Evolutionary conservation across 306 rosid genomes (phyloP), one percentile per base, ranked within the genome.

Genomic region (Begonia masoniana): DNA sequence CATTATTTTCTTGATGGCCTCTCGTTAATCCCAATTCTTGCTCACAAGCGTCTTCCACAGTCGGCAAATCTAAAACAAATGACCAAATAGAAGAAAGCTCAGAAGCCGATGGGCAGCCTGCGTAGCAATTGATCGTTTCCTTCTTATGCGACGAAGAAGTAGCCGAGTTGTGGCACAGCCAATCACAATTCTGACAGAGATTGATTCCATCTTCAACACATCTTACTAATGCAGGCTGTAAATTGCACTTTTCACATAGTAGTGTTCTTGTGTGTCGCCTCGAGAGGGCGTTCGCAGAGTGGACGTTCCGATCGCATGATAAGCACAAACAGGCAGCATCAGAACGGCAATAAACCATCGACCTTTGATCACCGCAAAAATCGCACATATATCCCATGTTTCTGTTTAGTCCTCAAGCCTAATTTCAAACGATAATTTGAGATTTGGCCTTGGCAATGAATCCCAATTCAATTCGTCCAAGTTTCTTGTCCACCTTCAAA

Each of bases 111-210:
- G 99, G 99, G 64, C 99, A 92, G 59, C 95, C 99, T 10, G 87
- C 64, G 77, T 83, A 92, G 62, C 93, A 79, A 71, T 71, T 83
- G 64, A 92, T 69, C 1, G 93, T 16, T 61, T 87, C 93, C 60
- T 93, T 74, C 74, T 82, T 87, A 61, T 92, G 99, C 10, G 78
- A 41, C 9, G 94, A 71, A 73, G 76, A 75, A 4, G 87, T 67
- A n/a, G 82, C 55, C 12, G 81, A 46, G 9, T 73, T 80, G 58
- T 92, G 99, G 56, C 80, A 84, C 50, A 66, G 64, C 99, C 93
- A 92, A 76, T 92, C 96, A 72, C 99, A 92, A 62, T 87, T 92
- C 78, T 92, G 99, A 71, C 99, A 92, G 52, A 92, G 89, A 41
- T 96, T 74, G 50, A 80, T 52, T 51, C 67, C 79, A 70, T 92